Base-by-base conservation (phyloP, 2,329 filamentous ascomycete species). In the Beauveria asiatica region DNA sequence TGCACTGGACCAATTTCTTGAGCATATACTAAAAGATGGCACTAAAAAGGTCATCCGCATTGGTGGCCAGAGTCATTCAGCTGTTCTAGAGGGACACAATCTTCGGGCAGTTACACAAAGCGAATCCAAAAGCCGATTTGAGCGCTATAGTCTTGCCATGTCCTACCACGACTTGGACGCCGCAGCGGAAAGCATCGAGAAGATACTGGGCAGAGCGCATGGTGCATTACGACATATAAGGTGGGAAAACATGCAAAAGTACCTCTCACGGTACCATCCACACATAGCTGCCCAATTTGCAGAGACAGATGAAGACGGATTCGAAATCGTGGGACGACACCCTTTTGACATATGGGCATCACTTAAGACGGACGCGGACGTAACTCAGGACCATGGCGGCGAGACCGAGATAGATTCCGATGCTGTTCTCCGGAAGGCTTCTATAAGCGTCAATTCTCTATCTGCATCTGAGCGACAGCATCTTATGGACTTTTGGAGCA, bases 1-100 rank as follows among this genome's bases (percentile, higher is more conserved):
- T 48, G 77, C 76, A 0, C 62, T 80, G 0, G 79, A 81, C 55
- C 79, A 81, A 64, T 76, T 87, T 1, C 73, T 88, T 0, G 80
- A 86, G 62, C 79, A 85, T 61, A 68, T 88, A 0, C 59, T 83
- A 0, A 71, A 79, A 2, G 72, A 72, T 2, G 74, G 73, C 0
- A 69, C 81, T 4, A 64, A 70, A 0, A 72, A 80, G 5, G 75
- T 88, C 30, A 77, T 88, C 41, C 82, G 85, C 0, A 81, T 89
- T 8, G 85, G 86, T 0, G 51, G 60, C 1, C 62, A 65, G 1
- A 65, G 63, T n/a, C 54, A 51, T 10, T 27, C 62, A 62, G 25
- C 16, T 4, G 3, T 52, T n/a, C 25, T 59, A 16, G 48, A 52
- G 49, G 48, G 49, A 21, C 39, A 59, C n/a, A 59, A 52, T 39